Base-by-base conservation (phyloP, 2,329 filamentous ascomycete genomes). In the Colletotrichum sp. region DNA sequence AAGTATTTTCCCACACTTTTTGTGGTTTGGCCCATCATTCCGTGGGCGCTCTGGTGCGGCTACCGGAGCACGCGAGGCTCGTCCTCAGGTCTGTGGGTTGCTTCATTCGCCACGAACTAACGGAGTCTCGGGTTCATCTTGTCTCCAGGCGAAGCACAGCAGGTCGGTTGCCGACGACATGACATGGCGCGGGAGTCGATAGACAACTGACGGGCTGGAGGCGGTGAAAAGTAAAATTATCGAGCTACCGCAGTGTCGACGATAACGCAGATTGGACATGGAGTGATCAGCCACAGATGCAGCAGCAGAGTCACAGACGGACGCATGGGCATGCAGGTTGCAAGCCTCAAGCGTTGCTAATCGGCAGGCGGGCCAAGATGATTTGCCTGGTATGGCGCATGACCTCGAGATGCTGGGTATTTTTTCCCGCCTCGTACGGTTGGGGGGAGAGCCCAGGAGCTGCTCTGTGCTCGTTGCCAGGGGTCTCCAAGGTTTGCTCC, bases 401-500 rank as follows among this genome's bases (percentile, higher is more conserved):
- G 71, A 70, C 59, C 39, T 49, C 62, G 26, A 21, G 21, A 44
- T 62, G 21, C 63, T 36, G 55, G 55, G 55, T 18, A 34, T 52
- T 69, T 18, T 39, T 34, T 64, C 44, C 32, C 64, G 36, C 44
- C 44, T 49, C 44, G 44, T 49, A 49, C 44, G 44, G 44, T 49
- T 21, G 10, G 44, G 44, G 44, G 44, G 10, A 21, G 18, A 21
- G 34, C 34, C 15, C 34, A 39, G 44, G 44, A 21, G 44, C 44
- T 49, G 44, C n/a, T 21, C 44, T 49, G 44, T 49, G 57, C 28
- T 28, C 66, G n/a, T n/a, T 55, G 59, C 65, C 71, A 72, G 70
- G 71, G 75, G 75, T 76, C 63, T 64, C 70, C 71, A 62, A 60
- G 49, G 55, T 44, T 67, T 62, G 30, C 75, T 70, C 71, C 71